phyloP scores from a whole-genome alignment of 441 rosid species.

The Flueggea neowawraea region DNA sequence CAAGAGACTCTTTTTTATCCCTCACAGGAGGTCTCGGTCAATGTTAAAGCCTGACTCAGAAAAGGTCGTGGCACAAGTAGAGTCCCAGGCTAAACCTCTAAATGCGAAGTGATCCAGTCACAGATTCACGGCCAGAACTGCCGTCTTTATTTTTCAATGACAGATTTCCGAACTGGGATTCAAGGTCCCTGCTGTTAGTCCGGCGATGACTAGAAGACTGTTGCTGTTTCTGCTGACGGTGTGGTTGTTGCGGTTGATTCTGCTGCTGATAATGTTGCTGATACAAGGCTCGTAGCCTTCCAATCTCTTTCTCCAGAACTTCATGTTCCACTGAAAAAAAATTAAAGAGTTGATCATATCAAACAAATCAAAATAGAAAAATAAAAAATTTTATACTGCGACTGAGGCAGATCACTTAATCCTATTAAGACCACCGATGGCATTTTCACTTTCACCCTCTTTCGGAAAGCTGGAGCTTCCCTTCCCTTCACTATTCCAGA shows the following conservation, averaged over 20 bases:
- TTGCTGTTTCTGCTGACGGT: conserved; percentile 38
- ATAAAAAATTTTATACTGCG: no score
- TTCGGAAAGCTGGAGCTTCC: no score
- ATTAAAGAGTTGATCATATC: no score
- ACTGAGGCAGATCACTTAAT: no score
- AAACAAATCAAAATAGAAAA: no score
- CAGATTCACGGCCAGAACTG: conserved; percentile 57
- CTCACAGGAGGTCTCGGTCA: conserved; percentile 28
- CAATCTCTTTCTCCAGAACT: conserved; percentile 93
- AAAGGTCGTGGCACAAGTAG: conserved; percentile 19
- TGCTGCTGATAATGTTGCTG: conserved; percentile 53
- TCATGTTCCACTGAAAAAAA: conserved; percentile 89
- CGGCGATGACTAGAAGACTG: conserved; percentile 73
- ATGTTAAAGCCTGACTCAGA: conserved; percentile 9
- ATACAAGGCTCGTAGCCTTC: conserved; percentile 71
- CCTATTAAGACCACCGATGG: no score
- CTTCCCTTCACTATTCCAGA: no score
- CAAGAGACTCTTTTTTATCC: conserved; percentile 34
- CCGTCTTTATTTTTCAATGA: conserved; percentile 76
- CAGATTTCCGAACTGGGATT: conserved; percentile 83
- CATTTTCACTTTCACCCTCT: no score
- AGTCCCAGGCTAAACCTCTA: conserved; percentile 31
- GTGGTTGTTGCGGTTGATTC: conserved; percentile 35
- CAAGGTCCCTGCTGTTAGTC: conserved; percentile 76
- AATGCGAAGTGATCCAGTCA: conserved; percentile 62